Evolutionary conservation across 352 stramenopile species (phyloP).

Genomic region (Globisporangium paddicum): DNA sequence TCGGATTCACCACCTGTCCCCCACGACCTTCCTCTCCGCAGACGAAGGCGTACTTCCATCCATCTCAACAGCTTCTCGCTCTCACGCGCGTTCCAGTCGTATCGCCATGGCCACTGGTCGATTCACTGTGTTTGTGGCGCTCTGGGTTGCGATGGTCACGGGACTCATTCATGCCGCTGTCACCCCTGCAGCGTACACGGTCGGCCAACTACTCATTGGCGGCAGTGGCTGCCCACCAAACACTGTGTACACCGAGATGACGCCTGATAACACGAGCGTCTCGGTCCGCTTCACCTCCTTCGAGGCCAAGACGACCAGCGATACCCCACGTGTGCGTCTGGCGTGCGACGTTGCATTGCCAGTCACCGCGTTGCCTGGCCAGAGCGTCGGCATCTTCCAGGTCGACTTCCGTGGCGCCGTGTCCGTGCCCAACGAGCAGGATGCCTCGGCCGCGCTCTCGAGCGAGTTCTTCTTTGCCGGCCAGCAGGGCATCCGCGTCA

Average conservation of each 20-base stretch:
- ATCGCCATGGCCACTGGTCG: neutral
- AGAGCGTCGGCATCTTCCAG: slow-evolving; percentile 27
- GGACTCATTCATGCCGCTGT: neutral
- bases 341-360: slow-evolving; percentile 26
- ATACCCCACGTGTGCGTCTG: slow-evolving; percentile 1
- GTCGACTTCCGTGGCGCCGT: slow-evolving; percentile 32
- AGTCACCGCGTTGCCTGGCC: slow-evolving; percentile 12
- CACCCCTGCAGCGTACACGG: slow-evolving; percentile 1
- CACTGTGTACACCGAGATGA: slow-evolving; percentile 3
- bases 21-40: neutral
- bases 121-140: neutral
- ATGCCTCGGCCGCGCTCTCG: slow-evolving; percentile 14
- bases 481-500: slow-evolving; percentile 12
- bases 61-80: neutral
- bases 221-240: slow-evolving; percentile 19
- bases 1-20: slow-evolving; percentile 2
- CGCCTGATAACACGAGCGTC: slow-evolving; percentile 18
- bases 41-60: slow-evolving; percentile 6
- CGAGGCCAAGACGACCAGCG: neutral
- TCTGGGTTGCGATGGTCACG: neutral
- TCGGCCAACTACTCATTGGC: slow-evolving; percentile 14
- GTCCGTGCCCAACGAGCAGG: slow-evolving; percentile 17
- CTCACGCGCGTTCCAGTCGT: neutral
- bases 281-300: slow-evolving; percentile 27
- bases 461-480: slow-evolving; percentile 38